Base-by-base conservation (phyloP, 2,329 filamentous ascomycete species). In the Drechslera avenae region DNA sequence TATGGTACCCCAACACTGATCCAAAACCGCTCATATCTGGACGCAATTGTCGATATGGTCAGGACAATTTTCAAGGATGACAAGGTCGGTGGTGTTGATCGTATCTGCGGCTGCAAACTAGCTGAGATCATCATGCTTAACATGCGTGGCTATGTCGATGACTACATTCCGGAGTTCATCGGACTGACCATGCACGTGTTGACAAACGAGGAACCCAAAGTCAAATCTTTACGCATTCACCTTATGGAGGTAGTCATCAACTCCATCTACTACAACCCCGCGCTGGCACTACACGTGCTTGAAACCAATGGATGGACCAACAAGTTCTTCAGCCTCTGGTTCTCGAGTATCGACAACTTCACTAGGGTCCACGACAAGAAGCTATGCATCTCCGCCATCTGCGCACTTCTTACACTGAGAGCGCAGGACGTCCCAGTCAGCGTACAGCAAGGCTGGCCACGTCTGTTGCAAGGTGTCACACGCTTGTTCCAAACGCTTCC, bases 201-300 rank as follows among this genome's bases (percentile, higher is more conserved):
- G 32, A 85, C 80, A 17, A 85, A 83, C 42, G 83, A 88, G 35
- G 89, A 96, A 59, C 80, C 90, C 43, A 92, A 91, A 76, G 87
- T 95, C 63, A 97, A 95, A 80, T 92, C 90, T 3, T 95, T 97
- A 75, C 88, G 90, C 66, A 92, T 97, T 46, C 93, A 99, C 73
- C 78, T 99, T 36, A 96, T 99, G 89, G 94, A 99, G 78, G 95
- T 99, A 86, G 86, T 99, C 51, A 96, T 99, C 80, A 97, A 97
- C 75, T 86, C 90, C 47, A 91, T 97, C 66, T 96, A 97, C 81
- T 99, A 99, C 81, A 97, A 96, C 78, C 92, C 94, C 1, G 77
- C 88, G 36, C 81, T 97, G 52, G 84, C 91, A 18, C 83, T 99
- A 17, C 87, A 91, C 56, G 86, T 96, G 31, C 83, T 99, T n/a